A percentile compares a stretch with the other conserved stretches of the same genome.
Conservation (phyloP, 805 yeast species). For the Brettanomyces sp. region DNA sequence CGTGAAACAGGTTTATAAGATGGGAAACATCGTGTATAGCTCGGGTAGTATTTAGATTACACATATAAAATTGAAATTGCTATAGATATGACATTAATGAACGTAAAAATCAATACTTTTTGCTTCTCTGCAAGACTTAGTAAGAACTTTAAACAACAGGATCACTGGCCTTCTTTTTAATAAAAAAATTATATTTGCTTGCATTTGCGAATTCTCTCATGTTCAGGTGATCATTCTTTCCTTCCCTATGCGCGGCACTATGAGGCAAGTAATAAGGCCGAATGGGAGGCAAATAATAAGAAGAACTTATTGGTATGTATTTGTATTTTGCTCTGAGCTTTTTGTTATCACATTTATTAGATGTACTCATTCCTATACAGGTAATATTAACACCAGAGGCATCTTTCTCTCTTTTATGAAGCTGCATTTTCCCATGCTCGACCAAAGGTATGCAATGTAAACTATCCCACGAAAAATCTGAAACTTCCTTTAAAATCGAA, state of each 20-base stretch:
- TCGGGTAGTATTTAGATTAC: too few species aligned
- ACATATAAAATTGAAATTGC: neutral
- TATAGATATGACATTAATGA: neutral
- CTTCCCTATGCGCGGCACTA: slow-evolving; percentile 29
- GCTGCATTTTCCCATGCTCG: neutral
- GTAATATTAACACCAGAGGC: neutral
- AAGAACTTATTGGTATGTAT: slow-evolving; percentile 37
- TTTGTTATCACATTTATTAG: neutral
- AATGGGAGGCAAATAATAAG: slow-evolving; percentile 40
- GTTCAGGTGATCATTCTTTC: slow-evolving; percentile 1
- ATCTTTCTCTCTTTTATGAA: neutral
- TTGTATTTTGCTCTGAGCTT: slow-evolving; percentile 20
- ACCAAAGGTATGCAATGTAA: neutral
- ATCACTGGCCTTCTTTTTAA: neutral
- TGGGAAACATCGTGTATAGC: slow-evolving; percentile 27
- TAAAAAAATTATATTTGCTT: neutral
- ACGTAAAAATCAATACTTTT: too few species aligned
- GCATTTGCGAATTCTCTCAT: neutral
- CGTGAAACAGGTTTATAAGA: slow-evolving; percentile 41
- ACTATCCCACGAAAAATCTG: neutral
- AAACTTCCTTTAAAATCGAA: slow-evolving; percentile 19
- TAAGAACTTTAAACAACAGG: neutral
- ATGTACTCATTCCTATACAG: neutral
- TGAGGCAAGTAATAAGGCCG: slow-evolving; percentile 42
- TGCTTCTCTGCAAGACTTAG: too few species aligned